Evolutionary conservation across 345 rosid species (phyloP).

Genomic region (Citrus australasica): DNA sequence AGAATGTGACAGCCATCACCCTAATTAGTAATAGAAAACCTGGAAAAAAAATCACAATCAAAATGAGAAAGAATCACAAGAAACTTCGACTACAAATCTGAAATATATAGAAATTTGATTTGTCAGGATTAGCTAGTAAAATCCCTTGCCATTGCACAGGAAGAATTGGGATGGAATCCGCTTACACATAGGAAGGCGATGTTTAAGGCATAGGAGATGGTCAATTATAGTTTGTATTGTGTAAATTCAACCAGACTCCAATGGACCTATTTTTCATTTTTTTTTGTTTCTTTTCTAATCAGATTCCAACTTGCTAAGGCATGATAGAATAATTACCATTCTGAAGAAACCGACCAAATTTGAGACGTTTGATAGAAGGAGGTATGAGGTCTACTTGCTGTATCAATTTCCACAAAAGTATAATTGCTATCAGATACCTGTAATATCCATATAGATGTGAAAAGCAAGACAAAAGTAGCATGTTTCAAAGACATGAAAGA

Average conservation of each 20-base stretch:
- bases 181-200: background rate
- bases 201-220: background rate
- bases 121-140: background rate
- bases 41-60: slow-evolving; percentile 21
- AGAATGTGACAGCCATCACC: slow-evolving; percentile 86
- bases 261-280: background rate
- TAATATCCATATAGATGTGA: slow-evolving; percentile 8
- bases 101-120: background rate
- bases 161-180: background rate
- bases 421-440: slow-evolving; percentile 74
- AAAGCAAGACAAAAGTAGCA: slow-evolving; percentile 2
- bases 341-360: slow-evolving; percentile 67
- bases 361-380: slow-evolving; percentile 57
- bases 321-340: slow-evolving; percentile 42
- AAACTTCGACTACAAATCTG: background rate
- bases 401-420: slow-evolving; percentile 78
- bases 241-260: background rate
- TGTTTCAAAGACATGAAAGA: background rate
- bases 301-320: background rate
- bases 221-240: background rate
- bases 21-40: slow-evolving; percentile 80
- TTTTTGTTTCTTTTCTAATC: background rate
- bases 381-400: slow-evolving; percentile 65
- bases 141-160: background rate
- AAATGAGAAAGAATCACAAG: background rate